These are phyloP conservation scores for Trametes elegans DNA, from an alignment of 768 basidiomycete species.

Conservation along the genomic window DNA sequence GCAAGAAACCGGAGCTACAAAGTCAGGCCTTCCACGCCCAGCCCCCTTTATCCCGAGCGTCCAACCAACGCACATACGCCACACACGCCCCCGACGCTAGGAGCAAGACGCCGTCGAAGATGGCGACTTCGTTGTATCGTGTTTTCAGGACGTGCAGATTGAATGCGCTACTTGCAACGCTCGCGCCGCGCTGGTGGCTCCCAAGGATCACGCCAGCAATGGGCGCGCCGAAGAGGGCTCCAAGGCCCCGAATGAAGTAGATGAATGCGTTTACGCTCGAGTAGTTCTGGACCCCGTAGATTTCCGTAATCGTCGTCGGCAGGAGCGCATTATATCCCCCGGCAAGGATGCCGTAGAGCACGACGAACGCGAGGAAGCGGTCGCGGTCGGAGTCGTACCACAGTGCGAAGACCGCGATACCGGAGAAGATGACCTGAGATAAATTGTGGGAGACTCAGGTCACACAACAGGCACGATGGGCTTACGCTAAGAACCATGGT, in stretches of 20 bases:
- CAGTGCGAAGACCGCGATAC: conserved; percentile 38
- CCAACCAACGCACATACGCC: conserved; percentile 41
- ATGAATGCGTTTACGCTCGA: conserved; percentile 40
- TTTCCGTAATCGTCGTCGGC: conserved; percentile 42
- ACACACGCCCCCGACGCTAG: conserved; percentile 38
- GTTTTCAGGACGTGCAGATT: conserved; percentile 21
- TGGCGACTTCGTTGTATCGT: conserved; percentile 38
- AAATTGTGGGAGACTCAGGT: not conserved
- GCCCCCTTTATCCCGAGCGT: conserved; percentile 38
- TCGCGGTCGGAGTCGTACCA: conserved; percentile 39
- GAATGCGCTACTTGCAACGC: not conserved
- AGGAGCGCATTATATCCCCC: conserved; percentile 46
- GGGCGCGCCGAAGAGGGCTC: conserved; percentile 41
- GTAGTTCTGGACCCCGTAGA: conserved; percentile 44
- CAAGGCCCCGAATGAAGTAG: conserved; percentile 43
- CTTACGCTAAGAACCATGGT: conserved; percentile 40
- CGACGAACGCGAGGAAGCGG: conserved; percentile 40
- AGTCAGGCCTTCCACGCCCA: conserved; percentile 41
- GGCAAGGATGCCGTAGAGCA: conserved; percentile 42
- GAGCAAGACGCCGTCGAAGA: conserved; percentile 38
- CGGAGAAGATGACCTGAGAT: conserved; percentile 38
- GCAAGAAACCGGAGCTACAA: not conserved
- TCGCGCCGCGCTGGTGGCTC: conserved; percentile 25
- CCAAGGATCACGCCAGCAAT: conserved; percentile 42
- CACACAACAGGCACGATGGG: not conserved